Evolutionary conservation across 2,329 filamentous ascomycete genomes (phyloP).

Genomic region (Microsporum audouinii): DNA sequence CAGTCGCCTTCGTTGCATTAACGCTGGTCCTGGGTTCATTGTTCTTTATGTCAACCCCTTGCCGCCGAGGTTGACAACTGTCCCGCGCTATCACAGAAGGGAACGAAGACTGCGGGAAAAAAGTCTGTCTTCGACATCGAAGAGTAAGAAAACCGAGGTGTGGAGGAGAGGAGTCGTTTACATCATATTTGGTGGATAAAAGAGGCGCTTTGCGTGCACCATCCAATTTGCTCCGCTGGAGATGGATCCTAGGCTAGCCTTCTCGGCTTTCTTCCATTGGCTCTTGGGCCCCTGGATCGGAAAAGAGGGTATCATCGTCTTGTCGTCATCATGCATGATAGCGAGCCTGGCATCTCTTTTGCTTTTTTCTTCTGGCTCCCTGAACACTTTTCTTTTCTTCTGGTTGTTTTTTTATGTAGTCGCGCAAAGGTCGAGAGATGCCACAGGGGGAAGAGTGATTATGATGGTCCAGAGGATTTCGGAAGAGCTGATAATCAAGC

Average conservation of each 20-base stretch:
- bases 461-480: background rate
- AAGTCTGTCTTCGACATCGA: background rate
- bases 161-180: background rate
- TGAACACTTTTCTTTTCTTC: background rate
- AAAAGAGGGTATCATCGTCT: conserved; percentile 10
- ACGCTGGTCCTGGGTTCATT: background rate
- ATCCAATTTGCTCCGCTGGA: background rate
- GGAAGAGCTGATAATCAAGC: background rate
- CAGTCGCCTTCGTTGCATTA: background rate
- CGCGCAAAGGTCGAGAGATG: background rate
- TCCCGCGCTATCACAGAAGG: background rate
- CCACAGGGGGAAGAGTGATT: background rate
- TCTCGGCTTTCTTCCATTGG: conserved; percentile 1
- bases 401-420: background rate
- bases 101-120: background rate
- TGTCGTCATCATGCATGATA: conserved; percentile 11
- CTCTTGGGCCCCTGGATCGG: background rate
- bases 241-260: background rate
- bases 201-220: background rate
- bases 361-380: background rate
- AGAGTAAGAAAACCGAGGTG: background rate
- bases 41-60: background rate
- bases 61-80: background rate
- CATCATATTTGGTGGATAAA: background rate
- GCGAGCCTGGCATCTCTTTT: background rate